phyloP scores from a whole-genome alignment of 345 rosid genomes.

The Pugionium cornutum region DNA sequence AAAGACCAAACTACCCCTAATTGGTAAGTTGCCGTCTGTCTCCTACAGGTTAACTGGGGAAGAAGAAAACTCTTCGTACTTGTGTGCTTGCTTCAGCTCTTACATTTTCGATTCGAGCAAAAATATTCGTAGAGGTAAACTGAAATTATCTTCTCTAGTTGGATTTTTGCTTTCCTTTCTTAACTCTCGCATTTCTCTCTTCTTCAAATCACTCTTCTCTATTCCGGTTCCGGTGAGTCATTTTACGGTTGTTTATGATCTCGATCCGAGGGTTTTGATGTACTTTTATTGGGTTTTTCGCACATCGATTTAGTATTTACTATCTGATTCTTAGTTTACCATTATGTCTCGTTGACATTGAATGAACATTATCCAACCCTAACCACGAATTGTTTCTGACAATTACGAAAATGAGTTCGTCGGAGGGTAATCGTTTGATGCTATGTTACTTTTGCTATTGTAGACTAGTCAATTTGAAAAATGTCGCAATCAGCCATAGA shows the following conservation, averaged over 20 bases:
- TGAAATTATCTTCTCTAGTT: neutral
- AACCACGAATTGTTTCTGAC: neutral
- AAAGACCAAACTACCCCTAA: neutral
- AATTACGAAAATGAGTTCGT: neutral
- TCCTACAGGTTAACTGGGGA: constrained; percentile 35
- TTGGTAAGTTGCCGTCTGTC: neutral
- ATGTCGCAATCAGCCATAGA: constrained; percentile 66
- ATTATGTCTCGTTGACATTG: neutral
- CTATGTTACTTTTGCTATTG: neutral
- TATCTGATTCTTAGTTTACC: neutral
- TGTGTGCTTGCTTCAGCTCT: constrained; percentile 16
- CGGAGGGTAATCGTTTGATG: constrained; percentile 13
- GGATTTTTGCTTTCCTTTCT: neutral
- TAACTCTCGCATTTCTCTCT: neutral
- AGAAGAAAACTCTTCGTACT: constrained; percentile 27
- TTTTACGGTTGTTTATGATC: neutral
- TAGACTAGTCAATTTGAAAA: constrained; percentile 23
- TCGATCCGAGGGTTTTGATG: constrained; percentile 24
- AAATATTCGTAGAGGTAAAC: constrained; percentile 13
- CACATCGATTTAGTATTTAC: neutral
- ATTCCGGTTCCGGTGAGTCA: neutral
- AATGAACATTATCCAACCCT: neutral
- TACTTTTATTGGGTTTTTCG: neutral
- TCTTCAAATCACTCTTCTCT: constrained; percentile 9
- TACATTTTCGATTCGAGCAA: constrained; percentile 6